phyloP scores from a whole-genome alignment of 352 stramenopile genomes.

The Plasmopara halstedii region DNA sequence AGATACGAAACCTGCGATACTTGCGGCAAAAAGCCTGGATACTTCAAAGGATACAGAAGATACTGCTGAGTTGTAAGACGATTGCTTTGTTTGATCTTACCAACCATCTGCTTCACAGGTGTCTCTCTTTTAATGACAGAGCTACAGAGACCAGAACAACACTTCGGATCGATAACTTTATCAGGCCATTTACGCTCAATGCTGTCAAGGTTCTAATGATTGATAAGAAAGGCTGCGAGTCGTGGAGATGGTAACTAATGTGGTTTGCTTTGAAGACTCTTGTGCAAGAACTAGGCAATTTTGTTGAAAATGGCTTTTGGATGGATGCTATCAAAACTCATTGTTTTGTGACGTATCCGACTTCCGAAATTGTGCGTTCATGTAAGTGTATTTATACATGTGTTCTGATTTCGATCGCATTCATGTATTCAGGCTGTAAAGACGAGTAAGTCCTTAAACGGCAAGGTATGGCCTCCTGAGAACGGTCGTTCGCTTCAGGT shows the following conservation, averaged over 20 bases:
- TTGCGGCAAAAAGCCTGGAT: neutral
- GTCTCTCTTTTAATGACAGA: conserved; percentile 1
- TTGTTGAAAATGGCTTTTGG: conserved; percentile 76
- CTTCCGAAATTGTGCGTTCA: conserved; percentile 33
- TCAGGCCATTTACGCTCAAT: conserved; percentile 65
- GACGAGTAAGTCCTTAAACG: conserved; percentile 39
- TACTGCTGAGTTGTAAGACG: conserved; percentile 1
- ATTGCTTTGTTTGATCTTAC: neutral
- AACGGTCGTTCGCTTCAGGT: conserved; percentile 41
- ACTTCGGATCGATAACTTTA: conserved; percentile 68
- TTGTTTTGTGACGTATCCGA: conserved; percentile 73
- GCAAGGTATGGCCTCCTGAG: conserved; percentile 55
- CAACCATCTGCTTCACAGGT: neutral
- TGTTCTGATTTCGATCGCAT: too few species aligned
- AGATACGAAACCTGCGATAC: conserved; percentile 4
- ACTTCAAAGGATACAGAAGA: conserved; percentile 4
- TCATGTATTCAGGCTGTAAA: conserved; percentile 29
- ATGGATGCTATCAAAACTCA: conserved; percentile 86
- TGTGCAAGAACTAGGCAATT: conserved; percentile 43
- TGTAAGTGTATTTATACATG: too few species aligned
- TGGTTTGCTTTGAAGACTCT: conserved; percentile 25
- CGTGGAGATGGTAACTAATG: neutral
- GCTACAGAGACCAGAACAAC: conserved; percentile 8
- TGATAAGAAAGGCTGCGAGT: neutral
- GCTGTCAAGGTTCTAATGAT: conserved; percentile 47